phyloP scores from a whole-genome alignment of 2,329 filamentous ascomycete species.

The Sphaerulina populicola region DNA sequence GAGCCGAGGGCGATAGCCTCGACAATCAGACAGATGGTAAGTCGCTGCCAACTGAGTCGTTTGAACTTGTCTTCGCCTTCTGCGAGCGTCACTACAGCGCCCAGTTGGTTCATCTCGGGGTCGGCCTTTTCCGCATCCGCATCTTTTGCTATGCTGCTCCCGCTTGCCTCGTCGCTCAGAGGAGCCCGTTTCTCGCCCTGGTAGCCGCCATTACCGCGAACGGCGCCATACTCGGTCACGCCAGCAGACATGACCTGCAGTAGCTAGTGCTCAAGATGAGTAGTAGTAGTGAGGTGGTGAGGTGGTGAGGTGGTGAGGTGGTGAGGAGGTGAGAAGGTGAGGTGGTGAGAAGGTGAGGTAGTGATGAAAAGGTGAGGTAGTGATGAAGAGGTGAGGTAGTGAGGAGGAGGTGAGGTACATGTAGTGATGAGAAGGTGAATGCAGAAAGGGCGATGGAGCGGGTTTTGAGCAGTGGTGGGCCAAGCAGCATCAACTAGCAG shows the following conservation, averaged over 20 bases:
- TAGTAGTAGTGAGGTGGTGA: too few species aligned
- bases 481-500: not conserved
- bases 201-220: conserved; percentile 14
- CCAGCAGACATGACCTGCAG: conserved; percentile 14
- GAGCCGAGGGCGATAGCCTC: conserved; percentile 53
- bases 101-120: conserved; percentile 15
- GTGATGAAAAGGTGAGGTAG: too few species aligned
- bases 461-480: conserved; percentile 3
- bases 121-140: conserved; percentile 11
- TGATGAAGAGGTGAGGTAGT: too few species aligned
- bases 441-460: conserved; percentile 11
- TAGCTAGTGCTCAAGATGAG: too few species aligned
- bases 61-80: conserved; percentile 33
- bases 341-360: too few species aligned
- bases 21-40: conserved; percentile 46
- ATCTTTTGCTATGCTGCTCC: conserved; percentile 10
- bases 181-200: not conserved
- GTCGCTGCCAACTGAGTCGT: conserved; percentile 42
- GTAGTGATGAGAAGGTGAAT: too few species aligned
- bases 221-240: conserved; percentile 14
- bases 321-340: too few species aligned
- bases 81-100: conserved; percentile 24
- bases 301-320: too few species aligned
- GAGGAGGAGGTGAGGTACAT: too few species aligned
- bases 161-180: conserved; percentile 7